phyloP scores from a whole-genome alignment of 805 yeast species.

The Starmera dryadoides region DNA sequence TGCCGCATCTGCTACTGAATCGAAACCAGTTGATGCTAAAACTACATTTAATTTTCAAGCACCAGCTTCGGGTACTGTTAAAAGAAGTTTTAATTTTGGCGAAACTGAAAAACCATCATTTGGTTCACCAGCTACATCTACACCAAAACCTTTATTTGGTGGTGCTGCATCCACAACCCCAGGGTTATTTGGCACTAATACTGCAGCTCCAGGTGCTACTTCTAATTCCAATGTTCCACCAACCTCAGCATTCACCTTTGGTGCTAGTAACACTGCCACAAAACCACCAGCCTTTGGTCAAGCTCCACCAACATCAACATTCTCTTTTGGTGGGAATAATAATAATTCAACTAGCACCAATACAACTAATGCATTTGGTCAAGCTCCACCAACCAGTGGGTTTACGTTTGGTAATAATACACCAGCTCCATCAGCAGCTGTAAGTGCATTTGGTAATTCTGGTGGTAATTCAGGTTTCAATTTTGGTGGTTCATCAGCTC shows the following conservation, averaged over 20 bases:
- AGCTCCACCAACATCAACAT: background rate
- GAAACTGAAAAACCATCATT: slow-evolving; percentile 4
- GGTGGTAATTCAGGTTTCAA: background rate
- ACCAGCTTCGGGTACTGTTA: background rate
- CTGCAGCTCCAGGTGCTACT: slow-evolving; percentile 1
- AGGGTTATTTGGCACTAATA: slow-evolving; percentile 2
- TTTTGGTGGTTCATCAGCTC: background rate
- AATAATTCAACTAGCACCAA: too few relatives aligned
- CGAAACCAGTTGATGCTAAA: background rate
- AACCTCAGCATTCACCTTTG: slow-evolving; percentile 1
- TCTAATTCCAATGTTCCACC: background rate
- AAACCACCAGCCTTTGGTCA: slow-evolving; percentile 2
- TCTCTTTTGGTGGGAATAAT: slow-evolving; percentile 1
- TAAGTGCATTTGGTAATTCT: background rate
- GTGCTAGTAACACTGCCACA: background rate
- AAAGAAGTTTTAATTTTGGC: background rate
- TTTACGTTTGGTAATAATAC: slow-evolving; percentile 3
- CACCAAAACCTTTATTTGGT: slow-evolving; percentile 1
- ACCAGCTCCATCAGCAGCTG: background rate
- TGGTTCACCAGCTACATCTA: slow-evolving; percentile 7
- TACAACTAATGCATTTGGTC: slow-evolving; percentile 9
- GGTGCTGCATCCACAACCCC: background rate
- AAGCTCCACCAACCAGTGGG: background rate
- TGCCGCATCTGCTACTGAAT: background rate
- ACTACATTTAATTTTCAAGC: background rate